Base-by-base conservation (phyloP, 176 grass and related monocot genomes). In the Alopecurus myosuroides region DNA sequence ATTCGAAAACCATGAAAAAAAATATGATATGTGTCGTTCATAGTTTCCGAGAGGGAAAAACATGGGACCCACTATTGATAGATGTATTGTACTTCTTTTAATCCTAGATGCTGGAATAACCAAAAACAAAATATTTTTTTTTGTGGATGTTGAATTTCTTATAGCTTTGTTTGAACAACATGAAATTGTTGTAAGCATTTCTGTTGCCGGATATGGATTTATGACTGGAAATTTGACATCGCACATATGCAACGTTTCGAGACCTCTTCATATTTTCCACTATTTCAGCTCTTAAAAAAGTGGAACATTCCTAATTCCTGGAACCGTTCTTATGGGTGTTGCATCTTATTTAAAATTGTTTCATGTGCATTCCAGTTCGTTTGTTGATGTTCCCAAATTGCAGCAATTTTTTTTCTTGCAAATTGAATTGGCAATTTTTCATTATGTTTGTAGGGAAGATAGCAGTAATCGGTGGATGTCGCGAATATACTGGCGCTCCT, bases 401-500 rank as follows among this genome's bases (percentile, higher is more conserved):
- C 20, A 42, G 14, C 36, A 72, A 12, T n/a, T n/a, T n/a, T n/a
- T 9, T 20, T 70, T 45, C 8, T 18, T 20, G 0, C n/a, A 5
- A 45, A 30, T 8, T 83, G 4, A 36, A 50, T 73, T 19, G 1
- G 68, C 65, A 65, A 50, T 48, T 15, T 31, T 13, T 69, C 23
- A 66, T 78, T 44, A 55, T 82, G 50, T 68, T 84, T 80, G 9
- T 82, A 95, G 96, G 96, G 25, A 98, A 92, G 70, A 86, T 98
- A 85, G 96, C 96, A 37, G 87, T 98, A 62, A 92, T 98, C 11
- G 93, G 96, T 90, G 96, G 96, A 80, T 98, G 96, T 46, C 96
- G 96, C 61, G 96, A 98, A 76, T 98, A 98, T 61, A 98, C 96
- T 10, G 96, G 96, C 6, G 96, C 96, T 85, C 96, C 96, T 82